Evolutionary conservation across 257 asterid genomes (phyloP).

Genomic region (Ophiorrhiza pumila): DNA sequence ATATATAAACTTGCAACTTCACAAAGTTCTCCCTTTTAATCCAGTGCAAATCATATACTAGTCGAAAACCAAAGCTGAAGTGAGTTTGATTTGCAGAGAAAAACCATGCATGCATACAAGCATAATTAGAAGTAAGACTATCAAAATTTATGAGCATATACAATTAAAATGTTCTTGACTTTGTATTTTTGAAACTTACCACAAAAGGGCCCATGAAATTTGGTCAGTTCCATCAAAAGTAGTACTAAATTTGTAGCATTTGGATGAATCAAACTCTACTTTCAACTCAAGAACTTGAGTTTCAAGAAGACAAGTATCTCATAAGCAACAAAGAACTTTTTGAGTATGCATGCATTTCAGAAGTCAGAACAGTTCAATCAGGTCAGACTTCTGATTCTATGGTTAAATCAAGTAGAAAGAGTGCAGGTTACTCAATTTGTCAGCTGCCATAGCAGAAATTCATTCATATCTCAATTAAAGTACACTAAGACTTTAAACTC

Average conservation of each 20-base stretch:
- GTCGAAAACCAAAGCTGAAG: no score
- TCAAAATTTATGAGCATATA: no score
- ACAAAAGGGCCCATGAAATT: neutral
- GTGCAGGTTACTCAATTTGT: neutral
- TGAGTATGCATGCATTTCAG: neutral
- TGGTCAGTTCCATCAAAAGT: neutral
- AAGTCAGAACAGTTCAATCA: neutral
- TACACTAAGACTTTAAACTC: constrained; percentile 17
- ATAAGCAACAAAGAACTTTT: constrained; percentile 18
- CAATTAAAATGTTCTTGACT: neutral
- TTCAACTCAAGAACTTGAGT: constrained; percentile 7
- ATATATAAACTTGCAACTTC: no score
- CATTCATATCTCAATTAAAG: constrained; percentile 28
- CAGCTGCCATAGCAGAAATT: neutral
- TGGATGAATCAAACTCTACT: constrained; percentile 5
- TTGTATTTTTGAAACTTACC: no score
- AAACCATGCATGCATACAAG: no score
- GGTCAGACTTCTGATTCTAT: constrained; percentile 1
- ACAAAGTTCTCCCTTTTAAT: no score
- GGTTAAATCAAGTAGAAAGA: no score
- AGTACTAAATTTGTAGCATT: constrained; percentile 4
- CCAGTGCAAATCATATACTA: no score
- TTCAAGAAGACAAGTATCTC: constrained; percentile 4
- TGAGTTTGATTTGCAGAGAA: no score
- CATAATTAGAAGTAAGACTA: no score